These are phyloP conservation scores for Barnettozyma pratensis DNA, from an alignment of 805 yeast species.

Conservation along the genomic window DNA sequence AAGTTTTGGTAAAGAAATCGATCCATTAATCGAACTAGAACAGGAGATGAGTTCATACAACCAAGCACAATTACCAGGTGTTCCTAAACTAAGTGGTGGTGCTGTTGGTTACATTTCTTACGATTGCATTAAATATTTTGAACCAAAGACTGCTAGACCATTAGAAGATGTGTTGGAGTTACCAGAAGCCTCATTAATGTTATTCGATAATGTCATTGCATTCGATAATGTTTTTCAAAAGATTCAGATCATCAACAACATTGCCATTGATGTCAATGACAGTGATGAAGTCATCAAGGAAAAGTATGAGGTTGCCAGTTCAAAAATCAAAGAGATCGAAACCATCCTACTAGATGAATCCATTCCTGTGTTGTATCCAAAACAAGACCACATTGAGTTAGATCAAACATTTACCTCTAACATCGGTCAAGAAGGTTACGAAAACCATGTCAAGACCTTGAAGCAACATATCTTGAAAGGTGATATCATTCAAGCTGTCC, in stretches of 20 bases:
- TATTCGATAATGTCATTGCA: conserved; percentile 84
- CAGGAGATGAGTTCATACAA: conserved; percentile 58
- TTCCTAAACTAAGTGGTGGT: conserved; percentile 87
- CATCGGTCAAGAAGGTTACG: conserved; percentile 92
- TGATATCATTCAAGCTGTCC: conserved; percentile 96
- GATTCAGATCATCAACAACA: conserved; percentile 83
- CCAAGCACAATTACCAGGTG: conserved; percentile 76
- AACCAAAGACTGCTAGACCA: conserved; percentile 77
- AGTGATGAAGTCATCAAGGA: conserved; percentile 29
- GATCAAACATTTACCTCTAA: conserved; percentile 77
- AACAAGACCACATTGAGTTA: conserved; percentile 65
- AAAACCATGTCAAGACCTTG: conserved; percentile 66
- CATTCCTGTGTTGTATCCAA: conserved; percentile 52
- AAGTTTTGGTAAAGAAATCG: conserved; percentile 47
- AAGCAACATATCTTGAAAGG: conserved; percentile 84
- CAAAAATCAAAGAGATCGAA: conserved; percentile 54
- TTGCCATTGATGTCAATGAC: conserved; percentile 39
- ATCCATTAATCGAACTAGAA: conserved; percentile 76
- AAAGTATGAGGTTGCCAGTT: conserved; percentile 50
- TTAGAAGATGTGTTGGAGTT: conserved; percentile 75
- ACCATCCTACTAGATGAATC: conserved; percentile 39
- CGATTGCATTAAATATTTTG: conserved; percentile 95
- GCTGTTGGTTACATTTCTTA: conserved; percentile 95
- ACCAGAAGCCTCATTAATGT: conserved; percentile 91
- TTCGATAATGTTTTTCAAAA: conserved; percentile 93